Conservation (phyloP, 495 filamentous ascomycete species). For the Penicillium waksmanii region DNA sequence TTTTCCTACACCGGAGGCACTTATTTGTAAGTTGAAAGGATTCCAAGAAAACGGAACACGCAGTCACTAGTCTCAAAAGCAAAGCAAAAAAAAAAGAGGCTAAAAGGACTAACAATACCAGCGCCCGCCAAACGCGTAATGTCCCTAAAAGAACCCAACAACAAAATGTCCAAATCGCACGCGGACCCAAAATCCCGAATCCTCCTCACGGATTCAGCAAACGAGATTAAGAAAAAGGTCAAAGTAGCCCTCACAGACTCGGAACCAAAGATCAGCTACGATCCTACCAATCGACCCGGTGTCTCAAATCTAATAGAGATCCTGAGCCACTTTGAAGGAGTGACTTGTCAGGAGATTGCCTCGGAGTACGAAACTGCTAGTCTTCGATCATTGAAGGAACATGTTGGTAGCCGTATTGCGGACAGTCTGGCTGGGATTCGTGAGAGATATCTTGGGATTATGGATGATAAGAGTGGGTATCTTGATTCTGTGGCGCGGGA, state of each 20-base stretch:
- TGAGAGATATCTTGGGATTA: conserved; percentile 60
- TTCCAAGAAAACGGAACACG: background rate
- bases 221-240: conserved; percentile 68
- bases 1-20: conserved; percentile 70
- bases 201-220: conserved; percentile 70
- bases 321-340: conserved; percentile 64
- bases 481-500: conserved; percentile 62
- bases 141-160: conserved; percentile 74
- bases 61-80: conserved; percentile 13
- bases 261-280: conserved; percentile 64
- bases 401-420: conserved; percentile 58
- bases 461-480: conserved; percentile 51
- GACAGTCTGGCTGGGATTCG: conserved; percentile 60
- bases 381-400: conserved; percentile 67
- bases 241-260: conserved; percentile 78
- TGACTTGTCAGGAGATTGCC: conserved; percentile 59
- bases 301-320: conserved; percentile 86
- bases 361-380: conserved; percentile 50
- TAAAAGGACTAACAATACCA: conserved; percentile 25
- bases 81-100: background rate
- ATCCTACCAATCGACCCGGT: conserved; percentile 71
- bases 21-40: conserved; percentile 65
- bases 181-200: conserved; percentile 71
- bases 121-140: conserved; percentile 82
- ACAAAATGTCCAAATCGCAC: conserved; percentile 96